A percentile compares a stretch with the other conserved stretches of the same genome.
phyloP scores from a whole-genome alignment of 2,329 filamentous ascomycete species.

The Microsporum audouinii region DNA sequence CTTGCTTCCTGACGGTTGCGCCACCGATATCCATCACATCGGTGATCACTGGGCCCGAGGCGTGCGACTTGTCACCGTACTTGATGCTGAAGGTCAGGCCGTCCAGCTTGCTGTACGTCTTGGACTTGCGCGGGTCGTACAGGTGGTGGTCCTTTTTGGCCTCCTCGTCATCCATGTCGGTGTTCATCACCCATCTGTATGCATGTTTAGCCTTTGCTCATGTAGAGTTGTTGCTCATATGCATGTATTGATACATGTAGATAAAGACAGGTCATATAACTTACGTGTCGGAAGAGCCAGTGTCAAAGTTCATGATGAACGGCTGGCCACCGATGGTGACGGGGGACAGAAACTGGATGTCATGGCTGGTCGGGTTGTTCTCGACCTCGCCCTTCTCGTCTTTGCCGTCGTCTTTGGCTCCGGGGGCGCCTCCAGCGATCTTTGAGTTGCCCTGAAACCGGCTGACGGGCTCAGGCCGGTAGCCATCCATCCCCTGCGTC shows the following conservation, averaged over 20 bases:
- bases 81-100: conserved; percentile 49
- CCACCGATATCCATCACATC: conserved; percentile 54
- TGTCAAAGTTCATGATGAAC: conserved; percentile 61
- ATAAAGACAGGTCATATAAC: conserved; percentile 17
- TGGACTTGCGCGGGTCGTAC: conserved; percentile 44
- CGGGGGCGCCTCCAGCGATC: conserved; percentile 15
- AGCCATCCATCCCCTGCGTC: conserved; percentile 26
- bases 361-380: conserved; percentile 53
- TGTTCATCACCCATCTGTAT: conserved; percentile 57
- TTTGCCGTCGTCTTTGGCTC: conserved; percentile 7
- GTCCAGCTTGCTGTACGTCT: conserved; percentile 38
- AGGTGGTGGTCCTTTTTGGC: conserved; percentile 42
- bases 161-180: conserved; percentile 38
- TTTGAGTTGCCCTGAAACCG: background rate
- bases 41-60: conserved; percentile 52
- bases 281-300: conserved; percentile 61
- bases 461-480: background rate
- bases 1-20: conserved; percentile 49
- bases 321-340: conserved; percentile 59
- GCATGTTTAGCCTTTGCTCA: too few species aligned
- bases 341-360: conserved; percentile 58
- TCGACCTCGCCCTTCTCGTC: conserved; percentile 46
- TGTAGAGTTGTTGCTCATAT: too few species aligned
- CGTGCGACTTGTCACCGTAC: conserved; percentile 56
- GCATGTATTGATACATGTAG: conserved; percentile 1